phyloP scores from a whole-genome alignment of 257 asterid species.

The Cynanchum wilfordii region DNA sequence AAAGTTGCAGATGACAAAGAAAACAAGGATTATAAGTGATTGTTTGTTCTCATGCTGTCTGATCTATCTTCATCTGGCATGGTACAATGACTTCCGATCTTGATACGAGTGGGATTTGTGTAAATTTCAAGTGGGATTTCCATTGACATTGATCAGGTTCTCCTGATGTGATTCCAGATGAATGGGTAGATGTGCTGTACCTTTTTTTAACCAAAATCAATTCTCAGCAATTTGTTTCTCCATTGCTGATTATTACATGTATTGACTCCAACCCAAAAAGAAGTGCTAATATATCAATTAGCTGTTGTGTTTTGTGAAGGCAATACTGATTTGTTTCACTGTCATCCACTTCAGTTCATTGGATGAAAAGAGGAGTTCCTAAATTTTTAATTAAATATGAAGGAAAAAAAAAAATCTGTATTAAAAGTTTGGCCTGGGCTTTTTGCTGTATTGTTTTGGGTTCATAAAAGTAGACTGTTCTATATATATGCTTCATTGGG shows the following conservation, averaged over 20 bases:
- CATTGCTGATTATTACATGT: constrained; percentile 14
- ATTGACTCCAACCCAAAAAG: background rate
- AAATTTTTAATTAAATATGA: background rate
- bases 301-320: background rate
- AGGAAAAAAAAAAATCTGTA: background rate
- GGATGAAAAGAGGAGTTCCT: background rate
- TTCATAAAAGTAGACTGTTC: background rate
- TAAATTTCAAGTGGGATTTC: constrained; percentile 8
- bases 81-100: background rate
- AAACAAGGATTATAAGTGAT: constrained; percentile 34
- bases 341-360: background rate
- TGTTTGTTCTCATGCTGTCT: background rate
- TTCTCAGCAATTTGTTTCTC: constrained; percentile 12
- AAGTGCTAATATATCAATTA: background rate
- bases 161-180: constrained; percentile 8
- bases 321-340: background rate
- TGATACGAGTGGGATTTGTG: background rate
- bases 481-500: background rate
- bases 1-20: constrained; percentile 51
- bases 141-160: constrained; percentile 9
- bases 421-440: background rate
- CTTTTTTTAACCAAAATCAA: constrained; percentile 2
- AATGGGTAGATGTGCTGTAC: constrained; percentile 6
- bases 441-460: background rate
- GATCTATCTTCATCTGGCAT: constrained; percentile 5